phyloP scores from a whole-genome alignment of 768 basidiomycete species.

The Psilocybe tampanensis region DNA sequence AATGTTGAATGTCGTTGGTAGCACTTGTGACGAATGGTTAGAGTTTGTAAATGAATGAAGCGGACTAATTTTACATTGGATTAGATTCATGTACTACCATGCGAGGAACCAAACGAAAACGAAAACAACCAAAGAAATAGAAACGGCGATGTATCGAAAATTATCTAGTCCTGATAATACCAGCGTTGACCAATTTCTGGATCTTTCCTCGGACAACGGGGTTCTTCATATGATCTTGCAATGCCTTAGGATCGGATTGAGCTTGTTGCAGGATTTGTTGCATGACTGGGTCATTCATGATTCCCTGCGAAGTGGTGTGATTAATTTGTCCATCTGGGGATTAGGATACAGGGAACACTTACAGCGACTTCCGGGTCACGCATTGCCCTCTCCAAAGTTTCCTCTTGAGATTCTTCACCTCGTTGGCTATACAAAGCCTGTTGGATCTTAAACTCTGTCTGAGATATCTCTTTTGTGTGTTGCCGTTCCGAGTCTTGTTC shows the following conservation, averaged over 20 bases:
- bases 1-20: conserved; percentile 72
- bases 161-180: conserved; percentile 87
- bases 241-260: conserved; percentile 82
- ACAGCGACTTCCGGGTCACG: conserved; percentile 95
- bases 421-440: conserved; percentile 79
- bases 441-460: conserved; percentile 79
- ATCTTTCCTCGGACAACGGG: conserved; percentile 80
- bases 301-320: conserved; percentile 45
- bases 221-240: conserved; percentile 98
- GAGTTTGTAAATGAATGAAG: not conserved
- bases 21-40: not conserved
- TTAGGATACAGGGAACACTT: conserved; percentile 32
- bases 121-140: not conserved
- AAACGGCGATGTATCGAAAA: not conserved
- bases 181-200: conserved; percentile 87
- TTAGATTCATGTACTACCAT: conserved; percentile 15
- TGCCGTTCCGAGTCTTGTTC: conserved; percentile 81
- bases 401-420: conserved; percentile 85
- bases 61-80: conserved; percentile 25
- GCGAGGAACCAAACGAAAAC: conserved; percentile 9
- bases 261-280: conserved; percentile 95
- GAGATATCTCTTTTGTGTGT: conserved; percentile 81
- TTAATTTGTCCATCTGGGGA: conserved; percentile 2
- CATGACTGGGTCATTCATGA: conserved; percentile 92
- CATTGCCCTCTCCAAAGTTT: conserved; percentile 94